Evolutionary conservation across 495 filamentous ascomycete species (phyloP), one percentile per base, ranked within the genome.

Genomic region (Neurospora africana): DNA sequence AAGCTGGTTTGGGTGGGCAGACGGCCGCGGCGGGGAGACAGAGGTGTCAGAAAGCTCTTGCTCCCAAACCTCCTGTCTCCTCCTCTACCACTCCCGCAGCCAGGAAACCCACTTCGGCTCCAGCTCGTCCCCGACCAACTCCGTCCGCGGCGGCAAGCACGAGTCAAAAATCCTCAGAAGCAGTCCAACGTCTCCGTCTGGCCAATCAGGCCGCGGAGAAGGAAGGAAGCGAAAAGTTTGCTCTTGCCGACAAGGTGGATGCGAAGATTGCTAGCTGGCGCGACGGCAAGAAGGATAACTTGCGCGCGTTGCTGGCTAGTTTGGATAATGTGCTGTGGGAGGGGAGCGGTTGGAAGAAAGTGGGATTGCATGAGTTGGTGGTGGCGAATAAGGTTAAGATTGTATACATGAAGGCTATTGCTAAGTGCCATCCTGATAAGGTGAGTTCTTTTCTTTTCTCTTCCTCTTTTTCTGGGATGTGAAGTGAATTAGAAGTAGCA

Each of bases 401-500:
- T 70, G 87, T 92, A 71, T 99, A 99, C 77, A 98, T 99, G 95
- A 97, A 97, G 87, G 95, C 93, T 6, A 98, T 99, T 89, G 91
- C 89, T 7, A 98, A 97, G 87, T 94, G 95, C 74, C 95, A 99
- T 86, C 95, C 95, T 73, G 95, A 99, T 80, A 99, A 99, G 90
- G 95, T 98, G 84, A 80, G 88, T 15, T 39, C 6, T 17, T 5
- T 40, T 17, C 4, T 17, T 17, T 17, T 15, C 0, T 15, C 15
- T 6, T 38, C 37, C 37, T 9, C 37, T 38, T 38, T 38, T 38
- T 11, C 9, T 38, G 37, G 9, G 9, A 38, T 38, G 2, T 38
- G 37, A 38, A 38, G 37, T 38, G 37, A 38, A 38, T 38, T 3
- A 38, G 9, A 38, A 10, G 9, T 38, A 38, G 1, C 37, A 38